Conservation (phyloP, 1,284 basidiomycete genomes). For the Ganoderma leucocontextum region DNA sequence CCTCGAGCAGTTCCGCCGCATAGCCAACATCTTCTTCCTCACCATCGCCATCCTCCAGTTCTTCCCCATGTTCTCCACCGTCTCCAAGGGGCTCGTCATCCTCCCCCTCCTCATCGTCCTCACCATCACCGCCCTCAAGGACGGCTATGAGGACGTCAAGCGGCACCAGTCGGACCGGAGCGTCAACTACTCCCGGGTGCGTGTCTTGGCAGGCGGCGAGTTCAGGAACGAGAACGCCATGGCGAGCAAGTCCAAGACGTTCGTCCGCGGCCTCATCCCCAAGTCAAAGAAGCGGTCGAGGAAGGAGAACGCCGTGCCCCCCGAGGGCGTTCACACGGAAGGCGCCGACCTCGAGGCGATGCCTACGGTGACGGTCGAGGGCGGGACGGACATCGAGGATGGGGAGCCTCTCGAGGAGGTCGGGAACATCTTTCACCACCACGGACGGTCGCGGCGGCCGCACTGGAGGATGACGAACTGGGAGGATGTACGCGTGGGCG, state of each 20-base stretch:
- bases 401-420: conserved; percentile 38
- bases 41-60: conserved; percentile 94
- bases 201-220: conserved; percentile 69
- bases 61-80: conserved; percentile 93
- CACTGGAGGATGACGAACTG: conserved; percentile 86
- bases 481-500: conserved; percentile 96
- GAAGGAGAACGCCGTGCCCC: conserved; percentile 24
- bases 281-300: conserved; percentile 34
- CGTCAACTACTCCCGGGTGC: conserved; percentile 84
- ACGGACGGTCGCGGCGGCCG: conserved; percentile 42
- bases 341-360: conserved; percentile 39
- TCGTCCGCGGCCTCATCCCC: conserved; percentile 70
- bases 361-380: conserved; percentile 26
- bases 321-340: neutral
- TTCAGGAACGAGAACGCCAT: conserved; percentile 82
- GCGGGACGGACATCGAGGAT: conserved; percentile 56
- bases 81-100: conserved; percentile 92
- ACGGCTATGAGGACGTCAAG: conserved; percentile 97
- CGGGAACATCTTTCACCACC: conserved; percentile 40
- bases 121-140: conserved; percentile 90
- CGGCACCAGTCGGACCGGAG: conserved; percentile 93
- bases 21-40: conserved; percentile 89
- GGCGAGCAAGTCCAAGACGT: conserved; percentile 78
- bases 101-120: conserved; percentile 92
- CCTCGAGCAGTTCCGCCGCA: conserved; percentile 88